Evolutionary conservation across 257 asterid genomes (phyloP), one percentile per base, ranked within the genome.

Genomic region (Coffea canephora): DNA sequence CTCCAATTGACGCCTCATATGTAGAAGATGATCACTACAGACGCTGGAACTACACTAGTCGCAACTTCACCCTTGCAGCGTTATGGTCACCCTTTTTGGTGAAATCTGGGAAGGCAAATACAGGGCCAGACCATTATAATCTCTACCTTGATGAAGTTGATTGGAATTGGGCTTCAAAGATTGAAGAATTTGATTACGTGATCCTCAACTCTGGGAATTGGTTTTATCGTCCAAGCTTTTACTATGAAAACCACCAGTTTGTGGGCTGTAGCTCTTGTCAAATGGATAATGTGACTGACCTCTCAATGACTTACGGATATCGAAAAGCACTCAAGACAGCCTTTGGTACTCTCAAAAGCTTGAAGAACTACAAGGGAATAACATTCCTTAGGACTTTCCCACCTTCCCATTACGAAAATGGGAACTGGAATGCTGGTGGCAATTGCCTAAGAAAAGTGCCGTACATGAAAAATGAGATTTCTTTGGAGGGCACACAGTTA

Each of bases 61-160:
- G 85, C 86, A 90, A 90, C 68, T 90, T 90, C 81, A 90, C 90
- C 8, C 57, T 90, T 0, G 84, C 89, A 2, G 76, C 83, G 15
- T 90, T 75, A 34, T 83, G 89, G 90, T 76, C 91, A 27, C 91
- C 90, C 0, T 90, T 76, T 39, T 62, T 90, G 70, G 93, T 90
- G 6, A 87, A 74, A 19, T 36, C 76, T 25, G 34, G 34, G 34
- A 31, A 31, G 34, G 34, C 55, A 80, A 39, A 82, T 81, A 48
- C 78, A 66, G 8, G 82, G 79, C 23, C 86, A 3, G 87, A 89
- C n/a, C 82, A 78, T 16, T 85, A 73, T 80, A 74, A 85, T 69
- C 84, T 87, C 65, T 74, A 85, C 83, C 87, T 87, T 2, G 90
- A 85, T 8, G 77, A 87, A 75, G 66, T 75, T n/a, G 87, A 87